phyloP scores from a whole-genome alignment of 148 eudicot genomes.

The Camellia japonica region DNA sequence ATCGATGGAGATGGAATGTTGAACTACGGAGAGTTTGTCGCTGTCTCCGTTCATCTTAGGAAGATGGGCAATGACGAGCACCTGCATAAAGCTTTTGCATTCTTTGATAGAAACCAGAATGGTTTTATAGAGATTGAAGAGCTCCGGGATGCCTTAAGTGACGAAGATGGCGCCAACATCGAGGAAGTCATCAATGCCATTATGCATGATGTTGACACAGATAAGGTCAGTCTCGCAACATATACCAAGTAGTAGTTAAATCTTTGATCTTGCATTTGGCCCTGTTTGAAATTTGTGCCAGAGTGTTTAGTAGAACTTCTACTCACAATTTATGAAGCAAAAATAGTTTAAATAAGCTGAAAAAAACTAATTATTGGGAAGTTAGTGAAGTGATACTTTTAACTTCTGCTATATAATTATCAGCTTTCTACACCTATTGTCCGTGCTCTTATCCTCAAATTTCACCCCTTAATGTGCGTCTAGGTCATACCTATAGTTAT shows the following conservation, averaged over 20 bases:
- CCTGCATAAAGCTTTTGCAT: constrained; percentile 66
- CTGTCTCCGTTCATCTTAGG: constrained; percentile 60
- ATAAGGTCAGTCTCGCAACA: constrained; percentile 48
- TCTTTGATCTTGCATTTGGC: not conserved
- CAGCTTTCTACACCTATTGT: too few relatives aligned
- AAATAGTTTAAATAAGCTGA: too few relatives aligned
- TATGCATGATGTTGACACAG: constrained; percentile 78
- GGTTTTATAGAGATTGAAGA: constrained; percentile 79
- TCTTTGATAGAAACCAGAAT: constrained; percentile 62
- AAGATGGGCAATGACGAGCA: constrained; percentile 81
- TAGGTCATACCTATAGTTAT: not conserved
- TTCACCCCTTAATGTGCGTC: not conserved
- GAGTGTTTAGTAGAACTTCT: too few relatives aligned
- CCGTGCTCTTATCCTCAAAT: not conserved
- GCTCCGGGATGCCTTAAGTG: constrained; percentile 58
- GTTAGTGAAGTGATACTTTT: too few relatives aligned
- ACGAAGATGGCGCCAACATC: constrained; percentile 47
- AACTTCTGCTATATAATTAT: too few relatives aligned
- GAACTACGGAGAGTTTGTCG: constrained; percentile 69
- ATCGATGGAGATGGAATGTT: constrained; percentile 65
- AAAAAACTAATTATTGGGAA: too few relatives aligned
- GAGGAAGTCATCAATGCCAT: constrained; percentile 70
- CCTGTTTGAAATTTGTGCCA: too few relatives aligned
- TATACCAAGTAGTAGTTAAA: not conserved
- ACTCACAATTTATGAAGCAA: too few relatives aligned